Evolutionary conservation across 257 asterid species (phyloP).

Genomic region (Gardenia jasminoides): DNA sequence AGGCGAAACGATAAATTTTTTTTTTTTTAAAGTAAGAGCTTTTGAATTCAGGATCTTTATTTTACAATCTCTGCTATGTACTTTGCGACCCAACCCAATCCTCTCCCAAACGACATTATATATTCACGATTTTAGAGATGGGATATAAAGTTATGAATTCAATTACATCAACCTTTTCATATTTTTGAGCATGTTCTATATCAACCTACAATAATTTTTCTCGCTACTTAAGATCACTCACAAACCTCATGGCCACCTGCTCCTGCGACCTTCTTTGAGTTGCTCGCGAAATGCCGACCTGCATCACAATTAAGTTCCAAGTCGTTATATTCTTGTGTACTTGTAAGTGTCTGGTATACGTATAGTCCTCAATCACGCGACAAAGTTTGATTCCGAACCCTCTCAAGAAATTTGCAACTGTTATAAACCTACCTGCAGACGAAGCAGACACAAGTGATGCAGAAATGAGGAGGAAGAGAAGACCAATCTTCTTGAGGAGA

Average conservation of each 20-base stretch:
- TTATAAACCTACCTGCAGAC: constrained; percentile 49
- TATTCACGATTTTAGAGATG: background rate
- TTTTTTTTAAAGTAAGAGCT: no score
- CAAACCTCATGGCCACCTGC: constrained; percentile 29
- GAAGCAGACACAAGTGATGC: constrained; percentile 54
- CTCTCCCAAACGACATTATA: background rate
- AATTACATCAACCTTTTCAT: background rate
- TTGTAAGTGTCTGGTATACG: background rate
- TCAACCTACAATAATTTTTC: background rate
- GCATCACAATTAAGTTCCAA: constrained; percentile 6
- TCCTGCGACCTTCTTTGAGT: constrained; percentile 22
- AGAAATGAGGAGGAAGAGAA: constrained; percentile 68
- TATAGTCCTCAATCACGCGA: background rate
- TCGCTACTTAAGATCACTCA: background rate
- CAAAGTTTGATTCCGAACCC: background rate
- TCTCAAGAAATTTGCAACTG: background rate
- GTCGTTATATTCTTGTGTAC: background rate
- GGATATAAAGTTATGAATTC: background rate
- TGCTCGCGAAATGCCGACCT: constrained; percentile 30
- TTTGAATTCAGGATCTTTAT: no score
- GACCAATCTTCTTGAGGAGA: constrained; percentile 46
- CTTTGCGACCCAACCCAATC: no score
- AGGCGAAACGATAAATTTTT: no score
- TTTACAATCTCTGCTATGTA: no score
- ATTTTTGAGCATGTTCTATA: background rate